phyloP scores from a whole-genome alignment of 345 rosid genomes.

The Raphanus raphanistrum region DNA sequence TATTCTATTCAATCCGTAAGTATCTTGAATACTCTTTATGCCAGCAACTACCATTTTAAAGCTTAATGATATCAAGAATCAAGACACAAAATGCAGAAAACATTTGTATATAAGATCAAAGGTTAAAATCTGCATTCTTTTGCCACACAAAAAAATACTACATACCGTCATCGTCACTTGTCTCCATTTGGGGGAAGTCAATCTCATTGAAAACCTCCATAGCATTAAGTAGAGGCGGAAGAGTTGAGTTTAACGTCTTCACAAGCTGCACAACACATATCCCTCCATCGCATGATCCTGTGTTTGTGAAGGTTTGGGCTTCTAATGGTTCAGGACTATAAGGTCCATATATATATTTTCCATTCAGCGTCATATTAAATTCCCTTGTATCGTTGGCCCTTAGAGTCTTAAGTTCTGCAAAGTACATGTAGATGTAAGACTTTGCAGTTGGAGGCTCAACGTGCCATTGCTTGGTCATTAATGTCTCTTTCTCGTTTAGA shows the following conservation, averaged over 20 bases:
- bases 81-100: not conserved
- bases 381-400: constrained; percentile 44
- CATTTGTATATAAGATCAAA: not conserved
- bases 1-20: not conserved
- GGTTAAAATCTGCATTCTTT: no score
- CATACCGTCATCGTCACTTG: not conserved
- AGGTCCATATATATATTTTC: constrained; percentile 37
- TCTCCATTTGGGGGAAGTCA: not conserved
- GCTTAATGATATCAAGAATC: not conserved
- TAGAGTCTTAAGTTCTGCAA: constrained; percentile 49
- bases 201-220: not conserved
- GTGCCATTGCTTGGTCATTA: constrained; percentile 11
- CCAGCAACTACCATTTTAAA: not conserved
- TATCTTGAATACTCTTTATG: not conserved
- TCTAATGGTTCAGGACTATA: constrained; percentile 30
- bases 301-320: not conserved
- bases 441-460: not conserved
- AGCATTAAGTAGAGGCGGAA: not conserved
- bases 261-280: not conserved
- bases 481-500: not conserved
- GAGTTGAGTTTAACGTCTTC: not conserved
- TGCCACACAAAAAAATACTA: not conserved
- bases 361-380: constrained; percentile 43
- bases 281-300: not conserved
- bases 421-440: constrained; percentile 38